Evolutionary conservation across 1,284 basidiomycete species (phyloP).

Genomic region (Trichosporon sp.): DNA sequence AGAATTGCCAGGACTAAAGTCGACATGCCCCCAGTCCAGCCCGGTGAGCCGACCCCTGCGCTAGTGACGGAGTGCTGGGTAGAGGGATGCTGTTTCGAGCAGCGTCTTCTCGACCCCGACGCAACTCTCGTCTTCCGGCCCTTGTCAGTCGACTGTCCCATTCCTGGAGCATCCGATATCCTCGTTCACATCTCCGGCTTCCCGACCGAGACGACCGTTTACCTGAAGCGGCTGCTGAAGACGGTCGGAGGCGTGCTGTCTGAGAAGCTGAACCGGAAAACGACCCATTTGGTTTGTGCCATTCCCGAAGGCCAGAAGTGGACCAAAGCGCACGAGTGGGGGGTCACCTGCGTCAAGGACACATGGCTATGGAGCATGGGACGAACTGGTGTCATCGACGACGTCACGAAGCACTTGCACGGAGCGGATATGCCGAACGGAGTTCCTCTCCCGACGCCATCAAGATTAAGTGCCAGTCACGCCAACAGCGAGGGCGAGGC

Average conservation of each 20-base stretch:
- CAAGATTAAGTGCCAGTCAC: slow-evolving; percentile 19
- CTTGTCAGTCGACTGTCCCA: slow-evolving; percentile 41
- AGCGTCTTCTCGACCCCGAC: slow-evolving; percentile 41
- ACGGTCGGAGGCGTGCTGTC: slow-evolving; percentile 45
- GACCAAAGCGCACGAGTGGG: slow-evolving; percentile 47
- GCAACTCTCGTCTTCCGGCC: slow-evolving; percentile 50
- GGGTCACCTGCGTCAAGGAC: slow-evolving; percentile 42
- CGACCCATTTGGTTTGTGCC: slow-evolving; percentile 48
- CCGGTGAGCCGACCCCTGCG: slow-evolving; percentile 23
- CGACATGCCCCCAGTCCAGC: slow-evolving; percentile 11
- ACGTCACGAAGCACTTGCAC: slow-evolving; percentile 35
- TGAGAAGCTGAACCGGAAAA: slow-evolving; percentile 41
- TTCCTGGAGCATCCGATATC: slow-evolving; percentile 36
- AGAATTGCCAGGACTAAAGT: neutral
- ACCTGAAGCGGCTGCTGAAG: slow-evolving; percentile 43
- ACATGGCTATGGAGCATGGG: slow-evolving; percentile 50
- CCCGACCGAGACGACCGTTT: slow-evolving; percentile 41
- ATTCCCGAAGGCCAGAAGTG: slow-evolving; percentile 42
- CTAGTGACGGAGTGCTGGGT: slow-evolving; percentile 56
- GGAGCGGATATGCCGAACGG: slow-evolving; percentile 29
- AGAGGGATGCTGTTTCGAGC: slow-evolving; percentile 50
- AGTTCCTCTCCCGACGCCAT: neutral
- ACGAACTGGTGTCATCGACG: slow-evolving; percentile 37
- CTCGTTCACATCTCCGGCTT: slow-evolving; percentile 50
- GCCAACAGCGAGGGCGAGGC: slow-evolving; percentile 22